phyloP scores from a whole-genome alignment of 2,329 filamentous ascomycete genomes.

The Alternaria brassicicola region DNA sequence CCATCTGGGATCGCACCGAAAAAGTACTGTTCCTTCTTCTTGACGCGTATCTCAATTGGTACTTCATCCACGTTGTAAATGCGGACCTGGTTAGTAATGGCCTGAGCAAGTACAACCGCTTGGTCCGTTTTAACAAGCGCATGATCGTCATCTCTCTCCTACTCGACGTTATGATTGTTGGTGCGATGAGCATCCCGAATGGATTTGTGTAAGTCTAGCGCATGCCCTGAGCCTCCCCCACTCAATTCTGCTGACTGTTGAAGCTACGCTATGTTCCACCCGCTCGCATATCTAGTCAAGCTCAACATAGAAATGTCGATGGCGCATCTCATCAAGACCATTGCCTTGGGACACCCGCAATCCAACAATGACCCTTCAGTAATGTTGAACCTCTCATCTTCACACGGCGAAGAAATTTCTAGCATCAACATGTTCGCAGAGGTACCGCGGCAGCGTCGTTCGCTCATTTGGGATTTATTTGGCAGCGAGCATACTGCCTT shows the following conservation, averaged over 20 bases:
- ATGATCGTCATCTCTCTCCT: constrained; percentile 35
- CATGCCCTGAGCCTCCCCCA: neutral
- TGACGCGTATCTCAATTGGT: constrained; percentile 33
- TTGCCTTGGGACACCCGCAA: constrained; percentile 20
- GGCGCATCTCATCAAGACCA: constrained; percentile 50
- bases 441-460: constrained; percentile 7
- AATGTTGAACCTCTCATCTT: neutral
- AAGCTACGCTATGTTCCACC: constrained; percentile 56
- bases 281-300: constrained; percentile 55
- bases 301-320: constrained; percentile 48
- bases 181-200: constrained; percentile 52
- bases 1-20: constrained; percentile 36
- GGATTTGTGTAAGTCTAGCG: constrained; percentile 44
- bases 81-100: constrained; percentile 35
- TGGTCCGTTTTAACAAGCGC: constrained; percentile 35
- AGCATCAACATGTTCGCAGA: constrained; percentile 5
- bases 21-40: constrained; percentile 34
- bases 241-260: neutral
- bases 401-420: neutral
- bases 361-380: neutral
- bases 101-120: constrained; percentile 32
- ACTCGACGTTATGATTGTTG: constrained; percentile 49
- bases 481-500: neutral
- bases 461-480: constrained; percentile 17
- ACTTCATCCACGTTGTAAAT: constrained; percentile 36